Base-by-base conservation (phyloP, 2,329 filamentous ascomycete species). In the Apiospora sp. region DNA sequence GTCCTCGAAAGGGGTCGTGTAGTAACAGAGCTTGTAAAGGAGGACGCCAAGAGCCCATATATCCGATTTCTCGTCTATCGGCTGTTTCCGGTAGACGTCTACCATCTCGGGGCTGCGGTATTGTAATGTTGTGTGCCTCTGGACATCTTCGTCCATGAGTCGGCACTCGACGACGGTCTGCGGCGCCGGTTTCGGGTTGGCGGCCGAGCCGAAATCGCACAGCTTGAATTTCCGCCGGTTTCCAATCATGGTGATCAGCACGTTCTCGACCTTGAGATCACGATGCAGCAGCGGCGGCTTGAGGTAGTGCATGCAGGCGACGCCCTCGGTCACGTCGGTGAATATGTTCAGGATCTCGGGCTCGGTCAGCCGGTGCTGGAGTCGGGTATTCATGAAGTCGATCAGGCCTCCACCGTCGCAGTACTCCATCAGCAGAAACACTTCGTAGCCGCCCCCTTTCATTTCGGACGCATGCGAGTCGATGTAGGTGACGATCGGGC, bases 21-120 rank as follows among this genome's bases (percentile, higher is more conserved):
- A 99, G 84, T 98, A 99, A 86, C 96, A 99, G 74, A 99, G 88
- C 86, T 99, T 99, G 87, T 99, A 99, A 71, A 99, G 84, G 73
- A 99, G 86, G 58, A 99, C 96, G 6, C 96, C 96, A 74, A 99
- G 85, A 0, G 96, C 96, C 96, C 95, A 99, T 43, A 99, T 98
- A 82, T 99, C 96, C 68, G 95, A 97, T 86, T 99, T 99, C 85
- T 99, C 96, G 80, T 99, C 94, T 80, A 99, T 98, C 0, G 96
- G 95, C 78, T 95, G 94, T 83, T 97, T 98, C 75, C 95, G 89
- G 84, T 98, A 99, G 34, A 99, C 96, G 80, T 99, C 96, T 74
- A 99, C 92, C 96, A 99, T 99, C 84, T 99, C 96, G 7, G 96
- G 96, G 81, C 96, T 98, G 76, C 96, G 90, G 82, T 99, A 99